phyloP scores from a whole-genome alignment of 2,329 filamentous ascomycete species.

The Canariomyces notabilis region DNA sequence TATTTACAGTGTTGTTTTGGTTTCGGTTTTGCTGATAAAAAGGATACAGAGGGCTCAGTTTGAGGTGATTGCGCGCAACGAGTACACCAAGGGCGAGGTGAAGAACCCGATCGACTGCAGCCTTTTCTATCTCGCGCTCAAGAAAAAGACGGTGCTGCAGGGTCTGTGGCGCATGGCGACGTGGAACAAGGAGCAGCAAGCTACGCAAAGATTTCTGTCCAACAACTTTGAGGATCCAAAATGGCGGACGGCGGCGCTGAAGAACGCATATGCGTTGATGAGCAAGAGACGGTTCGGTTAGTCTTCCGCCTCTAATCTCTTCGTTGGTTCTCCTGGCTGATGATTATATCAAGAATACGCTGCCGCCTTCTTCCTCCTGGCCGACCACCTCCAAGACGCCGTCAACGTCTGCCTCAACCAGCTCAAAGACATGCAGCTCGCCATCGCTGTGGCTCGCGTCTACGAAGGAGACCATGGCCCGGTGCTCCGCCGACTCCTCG shows the following conservation, averaged over 20 bases:
- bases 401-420: constrained; percentile 83
- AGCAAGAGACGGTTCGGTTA: constrained; percentile 81
- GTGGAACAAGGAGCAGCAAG: constrained; percentile 79
- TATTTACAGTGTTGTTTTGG: neutral
- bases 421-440: constrained; percentile 82
- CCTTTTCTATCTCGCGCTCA: constrained; percentile 83
- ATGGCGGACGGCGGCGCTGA: constrained; percentile 84
- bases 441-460: constrained; percentile 79
- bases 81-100: constrained; percentile 82
- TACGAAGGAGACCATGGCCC: constrained; percentile 82
- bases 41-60: constrained; percentile 64
- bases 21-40: constrained; percentile 4
- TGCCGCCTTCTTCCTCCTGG: constrained; percentile 90
- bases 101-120: constrained; percentile 90
- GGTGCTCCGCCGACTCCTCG: constrained; percentile 66
- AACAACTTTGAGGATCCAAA: constrained; percentile 85
- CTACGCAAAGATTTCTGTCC: constrained; percentile 73
- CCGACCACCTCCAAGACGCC: constrained; percentile 77
- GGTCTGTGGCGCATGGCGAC: constrained; percentile 92
- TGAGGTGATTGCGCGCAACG: constrained; percentile 84
- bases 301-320: constrained; percentile 23
- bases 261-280: constrained; percentile 93
- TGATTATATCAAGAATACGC: constrained; percentile 65
- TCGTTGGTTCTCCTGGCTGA: neutral
- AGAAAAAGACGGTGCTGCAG: constrained; percentile 84